Evolutionary conservation across 495 filamentous ascomycete species (phyloP).

Genomic region (Podospora conica): DNA sequence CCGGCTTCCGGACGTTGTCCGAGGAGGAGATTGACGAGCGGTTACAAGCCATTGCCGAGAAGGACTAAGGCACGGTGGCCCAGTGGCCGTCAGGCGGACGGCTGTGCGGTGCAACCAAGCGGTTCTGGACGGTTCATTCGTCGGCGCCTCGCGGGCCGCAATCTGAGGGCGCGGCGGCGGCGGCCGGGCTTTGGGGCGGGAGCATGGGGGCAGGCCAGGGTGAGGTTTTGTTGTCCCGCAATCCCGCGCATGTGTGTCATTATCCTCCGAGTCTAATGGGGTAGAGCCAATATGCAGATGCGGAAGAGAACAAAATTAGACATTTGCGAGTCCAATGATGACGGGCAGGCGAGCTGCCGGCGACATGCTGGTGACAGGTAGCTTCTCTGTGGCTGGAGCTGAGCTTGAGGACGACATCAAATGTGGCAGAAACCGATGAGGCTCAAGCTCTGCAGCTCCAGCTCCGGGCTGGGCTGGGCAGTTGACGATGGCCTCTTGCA

Average conservation of each 20-base stretch:
- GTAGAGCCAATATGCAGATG: constrained; percentile 20
- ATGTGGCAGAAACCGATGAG: constrained; percentile 5
- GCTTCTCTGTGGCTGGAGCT: constrained; percentile 27
- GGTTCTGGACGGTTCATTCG: constrained; percentile 12
- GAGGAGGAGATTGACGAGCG: constrained; percentile 98
- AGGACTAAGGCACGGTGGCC: constrained; percentile 59
- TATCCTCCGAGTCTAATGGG: constrained; percentile 13
- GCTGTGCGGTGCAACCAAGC: constrained; percentile 15
- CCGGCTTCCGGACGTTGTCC: constrained; percentile 79
- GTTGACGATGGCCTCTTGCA: background rate
- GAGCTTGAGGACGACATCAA: constrained; percentile 9
- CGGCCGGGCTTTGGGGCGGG: constrained; percentile 1
- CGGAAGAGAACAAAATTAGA: constrained; percentile 4
- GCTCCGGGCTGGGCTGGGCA: background rate
- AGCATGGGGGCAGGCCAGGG: constrained; percentile 18
- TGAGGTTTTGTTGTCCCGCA: constrained; percentile 9
- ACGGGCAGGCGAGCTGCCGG: constrained; percentile 1
- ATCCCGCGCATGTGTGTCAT: constrained; percentile 23
- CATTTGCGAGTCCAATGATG: constrained; percentile 15
- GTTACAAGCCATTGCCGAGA: constrained; percentile 94
- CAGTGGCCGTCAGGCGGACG: constrained; percentile 5
- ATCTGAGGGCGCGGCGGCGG: constrained; percentile 11
- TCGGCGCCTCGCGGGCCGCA: constrained; percentile 2
- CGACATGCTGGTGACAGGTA: constrained; percentile 2
- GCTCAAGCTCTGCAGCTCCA: constrained; percentile 10